phyloP scores from a whole-genome alignment of 805 yeast species.

The Cyberlindnera saturnus region DNA sequence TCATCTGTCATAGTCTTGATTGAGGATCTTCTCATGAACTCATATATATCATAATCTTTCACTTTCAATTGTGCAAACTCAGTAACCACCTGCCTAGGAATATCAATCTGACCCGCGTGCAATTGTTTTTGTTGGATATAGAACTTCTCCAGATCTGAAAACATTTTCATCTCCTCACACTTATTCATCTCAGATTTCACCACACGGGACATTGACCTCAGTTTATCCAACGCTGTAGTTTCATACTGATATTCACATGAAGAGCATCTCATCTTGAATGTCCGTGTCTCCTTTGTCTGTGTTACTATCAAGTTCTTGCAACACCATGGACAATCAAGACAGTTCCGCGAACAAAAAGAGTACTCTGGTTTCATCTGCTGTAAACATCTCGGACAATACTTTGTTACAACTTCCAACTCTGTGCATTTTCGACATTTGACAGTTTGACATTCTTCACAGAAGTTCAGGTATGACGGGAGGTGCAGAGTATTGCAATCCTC shows the following conservation, averaged over 20 bases:
- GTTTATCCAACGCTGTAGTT: constrained; percentile 12
- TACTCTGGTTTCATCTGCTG: constrained; percentile 19
- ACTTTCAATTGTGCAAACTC: constrained; percentile 14
- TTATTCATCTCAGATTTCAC: constrained; percentile 7
- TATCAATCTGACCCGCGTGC: constrained; percentile 5
- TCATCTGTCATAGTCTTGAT: constrained; percentile 5
- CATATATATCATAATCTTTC: constrained; percentile 8
- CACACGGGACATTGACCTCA: constrained; percentile 11
- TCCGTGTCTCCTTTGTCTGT: constrained; percentile 4
- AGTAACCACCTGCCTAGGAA: constrained; percentile 11
- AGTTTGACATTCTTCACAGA: constrained; percentile 21
- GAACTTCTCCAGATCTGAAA: constrained; percentile 15
- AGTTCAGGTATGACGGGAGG: constrained; percentile 12
- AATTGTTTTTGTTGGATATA: constrained; percentile 15
- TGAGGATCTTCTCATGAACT: constrained; percentile 9
- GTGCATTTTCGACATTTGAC: constrained; percentile 23
- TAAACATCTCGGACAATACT: constrained; percentile 25
- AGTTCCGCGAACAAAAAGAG: constrained; percentile 20
- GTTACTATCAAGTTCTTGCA: constrained; percentile 8
- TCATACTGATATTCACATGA: constrained; percentile 13
- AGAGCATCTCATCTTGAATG: constrained; percentile 12
- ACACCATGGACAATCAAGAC: constrained; percentile 25
- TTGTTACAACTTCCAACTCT: constrained; percentile 20
- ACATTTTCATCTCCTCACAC: constrained; percentile 2
- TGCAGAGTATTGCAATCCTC: constrained; percentile 15